A percentile compares a stretch with the other conserved stretches of the same genome.
Conservation (phyloP, 345 rosid genomes). For the Citrus sp. region DNA sequence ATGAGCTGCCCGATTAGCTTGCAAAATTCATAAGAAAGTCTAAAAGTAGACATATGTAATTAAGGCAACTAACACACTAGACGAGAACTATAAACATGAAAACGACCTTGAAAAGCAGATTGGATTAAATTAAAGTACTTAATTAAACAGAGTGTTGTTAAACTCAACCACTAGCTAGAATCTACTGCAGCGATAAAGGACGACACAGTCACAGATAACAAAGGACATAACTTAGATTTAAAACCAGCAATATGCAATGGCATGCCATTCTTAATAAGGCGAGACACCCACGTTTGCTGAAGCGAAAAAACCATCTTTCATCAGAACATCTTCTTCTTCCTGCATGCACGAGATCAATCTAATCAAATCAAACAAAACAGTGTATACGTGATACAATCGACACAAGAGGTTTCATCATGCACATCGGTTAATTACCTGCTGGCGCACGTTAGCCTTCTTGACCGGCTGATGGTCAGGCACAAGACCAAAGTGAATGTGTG, state of each 20-base stretch:
- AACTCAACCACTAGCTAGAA: background rate
- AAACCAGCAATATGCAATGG: background rate
- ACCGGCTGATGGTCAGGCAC: constrained; percentile 52
- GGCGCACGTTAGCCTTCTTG: constrained; percentile 46
- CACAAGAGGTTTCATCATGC: too few species aligned
- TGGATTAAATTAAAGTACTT: background rate
- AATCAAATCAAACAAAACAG: background rate
- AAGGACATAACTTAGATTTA: background rate
- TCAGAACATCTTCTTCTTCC: constrained; percentile 43
- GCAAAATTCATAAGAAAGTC: background rate
- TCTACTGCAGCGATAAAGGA: background rate
- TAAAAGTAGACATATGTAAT: too few species aligned
- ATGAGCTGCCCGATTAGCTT: too few species aligned
- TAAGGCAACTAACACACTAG: too few species aligned
- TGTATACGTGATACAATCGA: background rate
- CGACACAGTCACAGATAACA: background rate
- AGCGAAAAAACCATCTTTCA: constrained; percentile 45
- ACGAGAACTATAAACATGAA: background rate
- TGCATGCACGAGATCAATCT: constrained; percentile 1
- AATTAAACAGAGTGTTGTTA: background rate
- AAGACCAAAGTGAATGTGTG: constrained; percentile 60
- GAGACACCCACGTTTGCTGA: constrained; percentile 40
- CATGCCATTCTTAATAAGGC: constrained; percentile 27
- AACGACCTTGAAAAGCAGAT: background rate
- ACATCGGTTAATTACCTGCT: constrained; percentile 33